Percentiles rank a stretch among this genome's conserved stretches.
Conservation (phyloP, 306 rosid species). For the Begonia masoniana region DNA sequence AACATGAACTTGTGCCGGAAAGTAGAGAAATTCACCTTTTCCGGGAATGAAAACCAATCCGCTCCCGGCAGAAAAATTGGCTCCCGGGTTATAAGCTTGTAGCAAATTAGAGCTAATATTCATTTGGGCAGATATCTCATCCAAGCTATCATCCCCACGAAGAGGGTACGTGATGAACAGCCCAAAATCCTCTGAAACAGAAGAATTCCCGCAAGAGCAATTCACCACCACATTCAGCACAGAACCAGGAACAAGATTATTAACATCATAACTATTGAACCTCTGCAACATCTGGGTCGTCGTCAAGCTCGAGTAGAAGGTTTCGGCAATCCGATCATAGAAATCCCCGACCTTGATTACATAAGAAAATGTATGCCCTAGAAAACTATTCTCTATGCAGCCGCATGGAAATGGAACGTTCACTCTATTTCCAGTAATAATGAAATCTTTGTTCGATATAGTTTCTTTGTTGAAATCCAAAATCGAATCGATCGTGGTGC, state of each 20-base stretch:
- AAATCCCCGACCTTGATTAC: constrained; percentile 14
- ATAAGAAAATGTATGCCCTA: constrained; percentile 49
- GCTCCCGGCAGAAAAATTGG: constrained; percentile 35
- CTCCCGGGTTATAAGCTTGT: constrained; percentile 38
- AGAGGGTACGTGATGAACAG: constrained; percentile 65
- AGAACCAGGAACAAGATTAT: constrained; percentile 14
- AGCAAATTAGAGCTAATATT: constrained; percentile 20
- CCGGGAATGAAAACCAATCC: constrained; percentile 47
- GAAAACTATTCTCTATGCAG: constrained; percentile 34
- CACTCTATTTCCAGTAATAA: background rate
- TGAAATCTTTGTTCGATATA: constrained; percentile 3
- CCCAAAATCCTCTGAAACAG: constrained; percentile 42
- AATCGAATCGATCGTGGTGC: constrained; percentile 4
- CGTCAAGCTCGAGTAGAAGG: constrained; percentile 33
- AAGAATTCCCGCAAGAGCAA: constrained; percentile 54
- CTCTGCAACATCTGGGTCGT: constrained; percentile 24
- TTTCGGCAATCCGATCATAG: constrained; percentile 26
- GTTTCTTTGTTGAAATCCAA: constrained; percentile 18
- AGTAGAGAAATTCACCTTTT: constrained; percentile 32
- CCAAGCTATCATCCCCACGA: constrained; percentile 16
- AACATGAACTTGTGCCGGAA: background rate
- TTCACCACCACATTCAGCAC: constrained; percentile 37
- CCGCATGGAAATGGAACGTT: constrained; percentile 48
- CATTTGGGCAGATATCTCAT: constrained; percentile 3
- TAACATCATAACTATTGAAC: constrained; percentile 24